Conservation (phyloP, 2,329 filamentous ascomycete species). For the Fusarium redolens region DNA sequence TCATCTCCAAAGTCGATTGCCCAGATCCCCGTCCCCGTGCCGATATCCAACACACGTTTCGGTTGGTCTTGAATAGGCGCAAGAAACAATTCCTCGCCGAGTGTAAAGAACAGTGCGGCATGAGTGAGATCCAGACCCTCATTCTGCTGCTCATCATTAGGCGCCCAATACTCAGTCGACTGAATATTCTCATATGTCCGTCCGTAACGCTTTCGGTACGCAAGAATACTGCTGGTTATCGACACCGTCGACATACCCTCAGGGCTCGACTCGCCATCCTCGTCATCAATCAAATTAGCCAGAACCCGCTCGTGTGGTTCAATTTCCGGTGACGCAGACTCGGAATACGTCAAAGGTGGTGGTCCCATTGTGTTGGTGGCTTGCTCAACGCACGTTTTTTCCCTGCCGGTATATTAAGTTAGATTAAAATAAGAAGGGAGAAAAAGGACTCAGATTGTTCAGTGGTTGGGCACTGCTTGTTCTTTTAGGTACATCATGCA, state of each 20-base stretch:
- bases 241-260: conserved; percentile 10
- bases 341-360: background rate
- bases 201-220: conserved; percentile 30
- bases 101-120: conserved; percentile 38
- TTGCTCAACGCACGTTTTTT: background rate
- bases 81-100: conserved; percentile 41
- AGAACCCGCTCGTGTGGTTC: background rate
- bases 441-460: background rate
- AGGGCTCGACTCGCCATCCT: conserved; percentile 7
- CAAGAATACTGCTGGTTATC: conserved; percentile 30
- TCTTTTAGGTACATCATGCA: background rate
- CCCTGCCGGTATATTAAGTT: background rate
- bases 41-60: conserved; percentile 57
- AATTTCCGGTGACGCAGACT: background rate
- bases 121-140: conserved; percentile 44
- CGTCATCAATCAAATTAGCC: background rate
- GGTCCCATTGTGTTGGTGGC: conserved; percentile 16
- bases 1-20: conserved; percentile 52
- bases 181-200: conserved; percentile 35
- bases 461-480: background rate
- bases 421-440: background rate
- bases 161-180: conserved; percentile 41
- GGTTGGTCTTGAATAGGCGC: conserved; percentile 41
- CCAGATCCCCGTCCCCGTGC: conserved; percentile 70
- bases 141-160: conserved; percentile 45